These are phyloP conservation scores for Pseudogymnoascus sp. DNA, from an alignment of 2,329 filamentous ascomycete genomes.

Conservation along the genomic window DNA sequence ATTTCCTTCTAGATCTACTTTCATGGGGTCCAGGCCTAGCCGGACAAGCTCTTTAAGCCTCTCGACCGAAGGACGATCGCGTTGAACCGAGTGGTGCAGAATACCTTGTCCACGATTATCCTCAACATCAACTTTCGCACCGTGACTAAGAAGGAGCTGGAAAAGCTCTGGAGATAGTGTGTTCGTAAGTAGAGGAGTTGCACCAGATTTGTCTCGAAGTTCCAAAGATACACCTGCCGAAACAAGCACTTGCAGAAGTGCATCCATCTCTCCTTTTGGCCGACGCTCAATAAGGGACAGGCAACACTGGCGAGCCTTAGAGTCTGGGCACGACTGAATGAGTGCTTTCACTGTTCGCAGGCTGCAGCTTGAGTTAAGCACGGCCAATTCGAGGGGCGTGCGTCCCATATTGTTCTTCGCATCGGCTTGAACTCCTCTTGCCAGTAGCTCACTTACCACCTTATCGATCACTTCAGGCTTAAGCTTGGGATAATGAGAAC, in stretches of 20 bases:
- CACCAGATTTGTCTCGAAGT: background rate
- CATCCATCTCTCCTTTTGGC: background rate
- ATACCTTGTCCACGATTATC: slow-evolving; percentile 12
- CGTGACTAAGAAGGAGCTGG: slow-evolving; percentile 8
- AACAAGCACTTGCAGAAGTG: background rate
- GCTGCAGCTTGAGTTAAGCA: background rate
- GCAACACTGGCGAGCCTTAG: background rate
- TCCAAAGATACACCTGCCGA: slow-evolving; percentile 9
- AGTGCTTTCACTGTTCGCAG: background rate
- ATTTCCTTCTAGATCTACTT: too few species aligned
- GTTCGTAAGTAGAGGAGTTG: slow-evolving; percentile 1
- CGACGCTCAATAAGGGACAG: background rate
- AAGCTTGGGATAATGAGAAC: slow-evolving; percentile 11
- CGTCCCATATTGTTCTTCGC: slow-evolving; percentile 10
- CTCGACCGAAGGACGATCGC: background rate
- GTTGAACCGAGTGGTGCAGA: slow-evolving; percentile 7
- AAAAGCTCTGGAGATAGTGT: background rate
- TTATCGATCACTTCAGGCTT: background rate
- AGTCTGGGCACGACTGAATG: background rate
- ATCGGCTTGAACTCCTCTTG: background rate
- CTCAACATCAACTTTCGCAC: slow-evolving; percentile 5
- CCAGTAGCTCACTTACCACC: background rate
- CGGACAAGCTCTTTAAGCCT: background rate
- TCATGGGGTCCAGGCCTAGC: background rate
- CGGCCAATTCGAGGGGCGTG: slow-evolving; percentile 11